Evolutionary conservation across 208 protist species (phyloP), one percentile per base, ranked within the genome.

Genomic region (Crithidia fasciculata): DNA sequence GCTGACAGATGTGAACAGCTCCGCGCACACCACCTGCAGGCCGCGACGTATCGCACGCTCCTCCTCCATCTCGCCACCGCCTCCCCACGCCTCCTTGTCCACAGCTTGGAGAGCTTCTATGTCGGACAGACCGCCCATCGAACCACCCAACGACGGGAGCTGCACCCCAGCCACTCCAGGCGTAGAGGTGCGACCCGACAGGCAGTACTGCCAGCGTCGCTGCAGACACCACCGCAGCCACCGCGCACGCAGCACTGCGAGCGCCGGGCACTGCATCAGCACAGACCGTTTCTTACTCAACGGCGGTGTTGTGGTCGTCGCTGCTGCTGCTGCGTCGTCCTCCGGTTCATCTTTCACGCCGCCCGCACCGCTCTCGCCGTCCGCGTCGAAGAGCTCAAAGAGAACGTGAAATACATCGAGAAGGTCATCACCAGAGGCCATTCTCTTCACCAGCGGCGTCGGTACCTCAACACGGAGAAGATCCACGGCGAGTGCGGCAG

Each of bases 161-260:
- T 8, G 12, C 65, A 28, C 3, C 64, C 49, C 49, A 40, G 28
- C 28, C 59, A 15, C 44, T 7, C 19, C 45, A 72, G 66, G 53
- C 28, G 16, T 39, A 15, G 50, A 57, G 7, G 28, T 9, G 54
- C 44, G 43, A 15, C 52, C 8, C 5, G 40, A 47, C 41, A 73
- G 18, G 15, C 60, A 36, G 6, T 53, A 55, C 28, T 79, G 66
- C 50, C 60, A 65, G 36, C 53, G 61, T 16, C 67, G 66, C 60
- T 74, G 74, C 66, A 79, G 41, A 5, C 74, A 79, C 67, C 68
- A 79, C 44, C 74, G 67, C 63, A 79, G 43, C 74, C 74, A 79
- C 18, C 61, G 66, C 59, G 74, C 74, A 56, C 74, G 58, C 45
- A 79, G 67, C 36, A 79, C 74, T 4, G 67, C 37, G 44, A 79